These are phyloP conservation scores for Amylocystis lapponica DNA, from an alignment of 768 basidiomycete species.

Conservation along the genomic window DNA sequence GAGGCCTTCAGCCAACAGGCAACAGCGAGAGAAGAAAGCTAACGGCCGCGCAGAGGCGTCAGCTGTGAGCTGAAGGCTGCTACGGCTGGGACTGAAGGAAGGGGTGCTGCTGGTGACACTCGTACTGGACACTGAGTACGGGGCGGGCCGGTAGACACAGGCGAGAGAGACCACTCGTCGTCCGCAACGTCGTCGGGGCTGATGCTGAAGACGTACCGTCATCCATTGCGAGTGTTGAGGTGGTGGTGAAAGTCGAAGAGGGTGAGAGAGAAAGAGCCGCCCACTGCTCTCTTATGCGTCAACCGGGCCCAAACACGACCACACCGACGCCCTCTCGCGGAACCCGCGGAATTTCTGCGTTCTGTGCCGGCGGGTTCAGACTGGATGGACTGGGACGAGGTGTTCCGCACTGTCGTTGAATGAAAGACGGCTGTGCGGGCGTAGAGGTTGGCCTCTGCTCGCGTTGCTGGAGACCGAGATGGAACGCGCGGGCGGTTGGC, in stretches of 20 bases:
- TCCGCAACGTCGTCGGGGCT: conserved; percentile 54
- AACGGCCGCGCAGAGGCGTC: conserved; percentile 11
- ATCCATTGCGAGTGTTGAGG: conserved; percentile 38
- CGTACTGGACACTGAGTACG: conserved; percentile 10
- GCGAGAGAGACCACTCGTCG: conserved; percentile 27
- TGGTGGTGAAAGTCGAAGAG: conserved; percentile 17
- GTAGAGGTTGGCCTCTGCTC: neutral
- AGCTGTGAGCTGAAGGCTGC: conserved; percentile 19
- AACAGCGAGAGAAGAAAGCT: conserved; percentile 9
- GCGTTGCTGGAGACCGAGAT: neutral
- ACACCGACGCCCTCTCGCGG: conserved; percentile 12
- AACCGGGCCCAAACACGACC: conserved; percentile 19
- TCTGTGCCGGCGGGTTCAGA: too few species aligned
- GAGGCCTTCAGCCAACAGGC: conserved; percentile 26
- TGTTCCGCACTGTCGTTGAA: too few species aligned
- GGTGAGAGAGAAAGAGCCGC: conserved; percentile 17
- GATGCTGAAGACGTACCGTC: conserved; percentile 84
- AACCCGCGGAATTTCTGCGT: neutral
- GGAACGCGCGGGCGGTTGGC: conserved; percentile 6
- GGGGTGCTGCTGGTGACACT: conserved; percentile 10
- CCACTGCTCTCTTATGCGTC: conserved; percentile 8
- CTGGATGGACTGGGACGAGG: too few species aligned
- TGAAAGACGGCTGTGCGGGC: neutral
- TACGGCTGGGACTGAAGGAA: conserved; percentile 11
- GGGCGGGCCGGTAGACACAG: conserved; percentile 10